Percentiles rank a stretch among this genome's conserved stretches.
phyloP scores from a whole-genome alignment of 805 yeast genomes.

The Teunomyces stri region DNA sequence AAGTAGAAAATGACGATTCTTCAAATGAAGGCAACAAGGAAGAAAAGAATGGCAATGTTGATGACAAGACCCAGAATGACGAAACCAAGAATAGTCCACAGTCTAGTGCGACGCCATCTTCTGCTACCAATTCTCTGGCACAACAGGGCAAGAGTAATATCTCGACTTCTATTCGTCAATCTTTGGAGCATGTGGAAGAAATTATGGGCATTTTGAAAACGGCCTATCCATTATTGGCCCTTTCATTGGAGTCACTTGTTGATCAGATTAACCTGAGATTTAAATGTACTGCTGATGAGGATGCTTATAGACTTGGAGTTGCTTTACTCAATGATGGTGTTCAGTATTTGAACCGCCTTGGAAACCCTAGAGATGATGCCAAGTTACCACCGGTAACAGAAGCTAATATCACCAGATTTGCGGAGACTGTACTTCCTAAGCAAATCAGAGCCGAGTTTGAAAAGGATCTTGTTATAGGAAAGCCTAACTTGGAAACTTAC shows the following conservation, averaged over 20 bases:
- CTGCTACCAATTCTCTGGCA: not conserved
- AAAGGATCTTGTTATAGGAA: constrained; percentile 80
- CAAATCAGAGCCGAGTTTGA: constrained; percentile 88
- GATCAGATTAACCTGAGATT: constrained; percentile 94
- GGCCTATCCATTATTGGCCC: constrained; percentile 89
- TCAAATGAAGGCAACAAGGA: constrained; percentile 7
- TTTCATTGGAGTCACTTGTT: constrained; percentile 89
- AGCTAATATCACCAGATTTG: constrained; percentile 80
- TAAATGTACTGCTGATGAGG: constrained; percentile 93
- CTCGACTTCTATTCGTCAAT: constrained; percentile 49
- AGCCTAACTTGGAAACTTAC: constrained; percentile 87
- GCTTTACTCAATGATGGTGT: constrained; percentile 93
- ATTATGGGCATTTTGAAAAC: constrained; percentile 94
- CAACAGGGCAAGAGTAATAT: constrained; percentile 2
- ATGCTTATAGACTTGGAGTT: constrained; percentile 88
- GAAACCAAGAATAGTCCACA: not conserved
- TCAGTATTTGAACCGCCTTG: constrained; percentile 80
- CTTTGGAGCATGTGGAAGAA: constrained; percentile 92
- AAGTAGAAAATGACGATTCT: constrained; percentile 5
- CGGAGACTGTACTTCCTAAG: constrained; percentile 88
- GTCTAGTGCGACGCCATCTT: not conserved
- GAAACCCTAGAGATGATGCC: constrained; percentile 85
- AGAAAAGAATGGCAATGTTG: not conserved
- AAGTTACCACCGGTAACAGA: constrained; percentile 89
- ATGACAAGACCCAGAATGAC: not conserved